Base-by-base conservation (phyloP, 371 early-diverging fungal genomes). In the Mucor racemosus region DNA sequence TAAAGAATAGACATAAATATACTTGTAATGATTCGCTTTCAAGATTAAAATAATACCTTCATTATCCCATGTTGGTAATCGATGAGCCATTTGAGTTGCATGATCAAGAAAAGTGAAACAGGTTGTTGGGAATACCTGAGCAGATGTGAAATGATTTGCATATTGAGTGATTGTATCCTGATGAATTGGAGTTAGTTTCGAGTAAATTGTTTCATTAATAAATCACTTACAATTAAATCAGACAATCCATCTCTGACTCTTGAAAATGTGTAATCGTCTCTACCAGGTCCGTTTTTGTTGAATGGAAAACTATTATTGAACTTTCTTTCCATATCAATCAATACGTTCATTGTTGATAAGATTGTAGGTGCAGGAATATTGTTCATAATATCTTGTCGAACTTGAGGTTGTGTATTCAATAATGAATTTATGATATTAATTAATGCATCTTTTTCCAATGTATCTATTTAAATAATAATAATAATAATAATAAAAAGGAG, bases 291-390 rank as follows among this genome's bases (percentile, higher is more conserved):
- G 63, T 87, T 78, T 60, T 90, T 90, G 58, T 85, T 88, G 80
- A 94, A 98, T 0, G 97, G 97, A 69, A 95, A 94, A 14, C 92
- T 85, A 6, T 89, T 88, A 35, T 77, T 78, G 54, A 97, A 76
- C 44, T 85, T 84, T 69, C 89, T 89, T 68, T 94, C 91, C 58
- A 93, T 77, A 21, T 86, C 82, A 42, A 74, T 71, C 42, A 98
- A 81, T 17, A 90, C 87, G 42, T 78, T 72, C 44, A 88, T 79
- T 0, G 92, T 93, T n/a, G 93, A 89, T 41, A 80, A 77, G 57
- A 97, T 83, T 11, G 97, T 94, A 31, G 98, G 98, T 55, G 91
- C 87, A 38, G 97, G 97, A 42, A 97, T 86, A 66, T 92, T 84
- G 7, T 85, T 74, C 65, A 91, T 87, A 42, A 96, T 87, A 50